Evolutionary conservation across 495 filamentous ascomycete species (phyloP).

Genomic region (Parathielavia appendiculata): DNA sequence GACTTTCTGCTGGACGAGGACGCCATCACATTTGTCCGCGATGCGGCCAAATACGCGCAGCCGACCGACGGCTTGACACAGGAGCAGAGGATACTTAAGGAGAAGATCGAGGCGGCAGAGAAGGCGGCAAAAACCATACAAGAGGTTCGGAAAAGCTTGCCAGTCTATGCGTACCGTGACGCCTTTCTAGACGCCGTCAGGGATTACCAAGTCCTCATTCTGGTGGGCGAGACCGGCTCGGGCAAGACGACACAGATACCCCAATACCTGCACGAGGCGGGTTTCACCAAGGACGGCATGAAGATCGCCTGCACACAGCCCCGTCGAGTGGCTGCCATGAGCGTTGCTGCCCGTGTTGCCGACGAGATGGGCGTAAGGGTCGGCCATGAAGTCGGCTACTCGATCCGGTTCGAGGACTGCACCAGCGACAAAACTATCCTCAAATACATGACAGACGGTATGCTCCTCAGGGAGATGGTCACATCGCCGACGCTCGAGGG

Average conservation of each 20-base stretch:
- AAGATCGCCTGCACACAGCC: constrained; percentile 81
- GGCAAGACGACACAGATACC: constrained; percentile 89
- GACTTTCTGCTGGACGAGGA: constrained; percentile 91
- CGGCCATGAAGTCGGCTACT: constrained; percentile 91
- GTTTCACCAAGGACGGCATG: constrained; percentile 72
- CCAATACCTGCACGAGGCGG: constrained; percentile 84
- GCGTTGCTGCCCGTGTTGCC: constrained; percentile 86
- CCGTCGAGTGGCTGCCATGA: constrained; percentile 95
- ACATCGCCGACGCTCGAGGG: constrained; percentile 78
- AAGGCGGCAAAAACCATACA: constrained; percentile 80
- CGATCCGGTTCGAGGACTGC: constrained; percentile 91
- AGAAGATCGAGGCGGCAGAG: constrained; percentile 81
- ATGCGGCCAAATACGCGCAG: constrained; percentile 59
- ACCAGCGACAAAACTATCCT: constrained; percentile 89
- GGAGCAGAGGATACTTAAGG: constrained; percentile 72
- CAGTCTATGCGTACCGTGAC: constrained; percentile 79
- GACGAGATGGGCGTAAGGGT: constrained; percentile 91
- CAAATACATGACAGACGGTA: constrained; percentile 98
- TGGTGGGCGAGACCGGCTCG: constrained; percentile 84
- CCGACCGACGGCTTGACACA: constrained; percentile 54
- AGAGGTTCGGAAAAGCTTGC: constrained; percentile 83
- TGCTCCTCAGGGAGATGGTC: constrained; percentile 87
- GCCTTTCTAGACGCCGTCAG: constrained; percentile 67
- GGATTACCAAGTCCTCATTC: constrained; percentile 71
- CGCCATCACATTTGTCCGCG: constrained; percentile 81